phyloP scores from a whole-genome alignment of 1,284 basidiomycete genomes.

The Leccinum ponderosum region DNA sequence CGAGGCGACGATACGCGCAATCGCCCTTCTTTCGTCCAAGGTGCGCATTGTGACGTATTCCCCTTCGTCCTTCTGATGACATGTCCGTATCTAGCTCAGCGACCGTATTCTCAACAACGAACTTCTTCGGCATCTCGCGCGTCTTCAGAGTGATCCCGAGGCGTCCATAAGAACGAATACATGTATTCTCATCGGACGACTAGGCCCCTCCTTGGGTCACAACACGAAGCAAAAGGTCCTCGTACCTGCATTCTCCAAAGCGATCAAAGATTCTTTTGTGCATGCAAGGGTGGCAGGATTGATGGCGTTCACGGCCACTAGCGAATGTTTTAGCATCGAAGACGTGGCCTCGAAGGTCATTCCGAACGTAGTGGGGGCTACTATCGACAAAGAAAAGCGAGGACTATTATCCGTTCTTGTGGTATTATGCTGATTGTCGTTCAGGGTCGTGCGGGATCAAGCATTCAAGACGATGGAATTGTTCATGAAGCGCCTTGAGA shows the following conservation, averaged over 20 bases:
- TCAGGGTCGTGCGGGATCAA: slow-evolving; percentile 87
- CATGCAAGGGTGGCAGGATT: slow-evolving; percentile 94
- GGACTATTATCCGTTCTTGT: background rate
- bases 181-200: slow-evolving; percentile 91
- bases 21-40: slow-evolving; percentile 85
- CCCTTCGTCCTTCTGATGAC: background rate
- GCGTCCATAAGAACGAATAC: slow-evolving; percentile 97
- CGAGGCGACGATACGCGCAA: slow-evolving; percentile 91
- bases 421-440: slow-evolving; percentile 4
- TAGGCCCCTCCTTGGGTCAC: slow-evolving; percentile 83
- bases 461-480: slow-evolving; percentile 90
- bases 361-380: slow-evolving; percentile 76
- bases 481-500: slow-evolving; percentile 84
- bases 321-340: slow-evolving; percentile 86
- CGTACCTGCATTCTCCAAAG: slow-evolving; percentile 91
- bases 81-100: slow-evolving; percentile 54
- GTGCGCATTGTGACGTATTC: slow-evolving; percentile 39
- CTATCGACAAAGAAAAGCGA: slow-evolving; percentile 91
- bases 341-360: slow-evolving; percentile 91
- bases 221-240: slow-evolving; percentile 95
- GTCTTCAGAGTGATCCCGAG: slow-evolving; percentile 91
- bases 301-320: slow-evolving; percentile 95
- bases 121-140: slow-evolving; percentile 88
- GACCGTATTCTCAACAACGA: slow-evolving; percentile 98
- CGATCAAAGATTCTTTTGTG: slow-evolving; percentile 89